phyloP scores from a whole-genome alignment of 1,139 yeast species.

The Suhomyces anneliseae region DNA sequence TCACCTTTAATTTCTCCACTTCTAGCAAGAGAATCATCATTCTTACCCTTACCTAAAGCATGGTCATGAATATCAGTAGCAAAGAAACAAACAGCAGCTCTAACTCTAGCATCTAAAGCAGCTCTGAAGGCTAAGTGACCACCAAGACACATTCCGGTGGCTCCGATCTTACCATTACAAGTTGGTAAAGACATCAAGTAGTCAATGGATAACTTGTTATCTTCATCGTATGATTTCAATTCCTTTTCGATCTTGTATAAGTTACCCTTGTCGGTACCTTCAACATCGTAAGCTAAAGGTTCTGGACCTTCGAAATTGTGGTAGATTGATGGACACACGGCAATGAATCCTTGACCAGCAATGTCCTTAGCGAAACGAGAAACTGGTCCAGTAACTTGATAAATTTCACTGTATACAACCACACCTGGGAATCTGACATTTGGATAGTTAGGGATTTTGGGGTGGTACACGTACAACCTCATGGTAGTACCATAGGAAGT shows the following conservation, averaged over 20 bases:
- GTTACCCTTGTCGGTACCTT: constrained; percentile 79
- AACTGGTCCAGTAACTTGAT: constrained; percentile 81
- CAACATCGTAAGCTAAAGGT: constrained; percentile 66
- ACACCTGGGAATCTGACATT: constrained; percentile 79
- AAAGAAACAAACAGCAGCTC: constrained; percentile 73
- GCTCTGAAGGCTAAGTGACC: constrained; percentile 82
- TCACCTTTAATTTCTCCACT: constrained; percentile 59
- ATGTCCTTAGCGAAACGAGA: constrained; percentile 74
- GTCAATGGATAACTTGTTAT: constrained; percentile 62
- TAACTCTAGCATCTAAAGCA: constrained; percentile 62
- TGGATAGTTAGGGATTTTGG: constrained; percentile 70
- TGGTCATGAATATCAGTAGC: constrained; percentile 77
- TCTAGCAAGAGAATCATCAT: constrained; percentile 65
- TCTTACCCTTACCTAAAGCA: constrained; percentile 60
- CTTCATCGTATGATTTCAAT: constrained; percentile 74
- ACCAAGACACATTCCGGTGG: constrained; percentile 87
- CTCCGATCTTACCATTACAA: constrained; percentile 73
- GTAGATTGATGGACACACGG: constrained; percentile 75
- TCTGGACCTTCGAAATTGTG: constrained; percentile 69
- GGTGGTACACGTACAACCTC: constrained; percentile 67
- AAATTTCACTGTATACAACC: constrained; percentile 74
- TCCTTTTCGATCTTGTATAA: constrained; percentile 66
- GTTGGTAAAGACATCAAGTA: constrained; percentile 57
- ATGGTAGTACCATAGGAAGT: constrained; percentile 69
- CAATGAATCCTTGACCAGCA: constrained; percentile 79